Percentiles rank a stretch among this genome's conserved stretches.
Conservation (phyloP, 148 eudicot genomes). For the Agrostemma githago region DNA sequence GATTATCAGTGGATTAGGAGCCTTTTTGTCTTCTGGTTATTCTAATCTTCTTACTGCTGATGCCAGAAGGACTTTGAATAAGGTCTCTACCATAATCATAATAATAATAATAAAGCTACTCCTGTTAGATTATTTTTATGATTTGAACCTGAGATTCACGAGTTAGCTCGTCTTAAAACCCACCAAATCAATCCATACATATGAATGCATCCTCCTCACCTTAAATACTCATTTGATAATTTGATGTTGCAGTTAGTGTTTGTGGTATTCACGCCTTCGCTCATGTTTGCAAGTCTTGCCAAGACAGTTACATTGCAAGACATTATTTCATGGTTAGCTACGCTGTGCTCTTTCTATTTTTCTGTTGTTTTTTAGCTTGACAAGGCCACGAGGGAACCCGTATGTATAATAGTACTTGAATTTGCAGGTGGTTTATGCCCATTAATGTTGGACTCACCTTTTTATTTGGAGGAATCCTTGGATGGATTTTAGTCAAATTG, state of each 20-base stretch:
- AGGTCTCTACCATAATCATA: slow-evolving; percentile 41
- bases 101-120: too few relatives aligned
- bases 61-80: slow-evolving; percentile 46
- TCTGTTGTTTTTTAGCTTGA: not conserved
- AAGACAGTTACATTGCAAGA: slow-evolving; percentile 73
- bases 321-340: slow-evolving; percentile 73
- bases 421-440: slow-evolving; percentile 89
- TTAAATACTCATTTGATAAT: slow-evolving; percentile 1
- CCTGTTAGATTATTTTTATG: too few relatives aligned
- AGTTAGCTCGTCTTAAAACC: too few relatives aligned
- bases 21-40: slow-evolving; percentile 46
- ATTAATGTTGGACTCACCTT: slow-evolving; percentile 76
- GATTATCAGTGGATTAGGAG: slow-evolving; percentile 47
- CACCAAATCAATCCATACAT: too few relatives aligned
- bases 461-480: slow-evolving; percentile 66
- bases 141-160: too few relatives aligned
- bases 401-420: not conserved
- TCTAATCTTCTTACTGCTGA: slow-evolving; percentile 41
- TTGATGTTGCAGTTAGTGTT: slow-evolving; percentile 64
- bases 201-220: too few relatives aligned
- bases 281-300: slow-evolving; percentile 74
- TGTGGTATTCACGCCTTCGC: slow-evolving; percentile 67
- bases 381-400: not conserved
- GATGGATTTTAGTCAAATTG: slow-evolving; percentile 70
- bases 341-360: not conserved